Evolutionary conservation across 2,329 filamentous ascomycete species (phyloP).

Genomic region (Bipolaris gigantea): DNA sequence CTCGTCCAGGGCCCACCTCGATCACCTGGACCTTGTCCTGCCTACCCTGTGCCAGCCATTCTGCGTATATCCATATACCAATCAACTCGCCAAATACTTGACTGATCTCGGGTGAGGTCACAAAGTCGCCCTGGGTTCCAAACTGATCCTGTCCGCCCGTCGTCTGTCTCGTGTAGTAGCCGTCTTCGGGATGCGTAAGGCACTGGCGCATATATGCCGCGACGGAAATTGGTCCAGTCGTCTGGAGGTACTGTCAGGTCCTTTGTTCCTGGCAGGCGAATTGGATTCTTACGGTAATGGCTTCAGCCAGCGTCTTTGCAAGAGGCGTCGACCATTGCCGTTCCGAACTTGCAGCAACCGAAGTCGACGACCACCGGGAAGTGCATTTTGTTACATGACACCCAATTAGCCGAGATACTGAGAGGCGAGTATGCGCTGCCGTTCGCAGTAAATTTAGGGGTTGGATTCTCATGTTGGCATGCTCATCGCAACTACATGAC

Average conservation of each 20-base stretch:
- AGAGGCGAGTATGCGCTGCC: conserved; percentile 23
- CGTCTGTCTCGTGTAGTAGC: conserved; percentile 83
- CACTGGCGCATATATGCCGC: conserved; percentile 99
- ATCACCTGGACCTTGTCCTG: conserved; percentile 80
- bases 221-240: conserved; percentile 87
- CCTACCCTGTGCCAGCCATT: conserved; percentile 91
- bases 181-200: conserved; percentile 83
- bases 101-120: conserved; percentile 96
- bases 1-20: conserved; percentile 90
- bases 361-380: conserved; percentile 45
- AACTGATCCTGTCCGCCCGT: conserved; percentile 78
- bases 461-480: conserved; percentile 35
- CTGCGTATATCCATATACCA: conserved; percentile 91
- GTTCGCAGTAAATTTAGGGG: conserved; percentile 32
- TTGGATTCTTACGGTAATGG: conserved; percentile 70
- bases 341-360: conserved; percentile 21
- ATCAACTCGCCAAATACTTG: conserved; percentile 95
- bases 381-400: conserved; percentile 16
- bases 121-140: conserved; percentile 89
- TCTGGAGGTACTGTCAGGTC: conserved; percentile 49
- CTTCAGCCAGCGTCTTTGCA: conserved; percentile 81
- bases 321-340: conserved; percentile 88
- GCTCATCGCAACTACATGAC: conserved; percentile 38
- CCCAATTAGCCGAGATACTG: conserved; percentile 8
- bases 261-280: background rate